A percentile compares a stretch with the other conserved stretches of the same genome.
Conservation (phyloP, 1,284 basidiomycete species). For the Cystobasidiaceae sp. region DNA sequence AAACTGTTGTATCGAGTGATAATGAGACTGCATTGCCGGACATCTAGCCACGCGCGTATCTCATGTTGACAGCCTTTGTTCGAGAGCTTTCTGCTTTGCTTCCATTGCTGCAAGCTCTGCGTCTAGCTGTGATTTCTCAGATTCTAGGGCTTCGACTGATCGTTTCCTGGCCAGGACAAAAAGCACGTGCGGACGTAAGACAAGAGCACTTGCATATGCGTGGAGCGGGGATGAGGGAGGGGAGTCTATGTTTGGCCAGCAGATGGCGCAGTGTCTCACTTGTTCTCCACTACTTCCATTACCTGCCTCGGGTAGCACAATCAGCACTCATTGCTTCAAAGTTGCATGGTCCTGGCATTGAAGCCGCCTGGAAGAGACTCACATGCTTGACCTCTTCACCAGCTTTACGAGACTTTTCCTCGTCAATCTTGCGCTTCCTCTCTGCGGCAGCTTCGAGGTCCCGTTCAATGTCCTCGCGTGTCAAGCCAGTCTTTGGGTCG, state of each 20-base stretch:
- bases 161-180: background rate
- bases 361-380: too few species aligned
- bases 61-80: constrained; percentile 28
- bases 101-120: constrained; percentile 37
- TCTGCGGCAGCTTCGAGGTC: constrained; percentile 9
- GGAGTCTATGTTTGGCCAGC: too few species aligned
- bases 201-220: background rate
- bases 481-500: constrained; percentile 6
- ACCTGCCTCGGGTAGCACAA: background rate
- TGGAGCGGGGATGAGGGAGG: background rate
- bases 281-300: constrained; percentile 27
- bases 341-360: background rate
- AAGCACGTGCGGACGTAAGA: too few species aligned
- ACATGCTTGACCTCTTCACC: constrained; percentile 26
- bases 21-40: too few species aligned
- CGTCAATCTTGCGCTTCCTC: constrained; percentile 21
- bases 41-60: background rate
- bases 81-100: constrained; percentile 39
- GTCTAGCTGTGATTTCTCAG: constrained; percentile 21
- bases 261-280: constrained; percentile 15
- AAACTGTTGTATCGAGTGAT: too few species aligned
- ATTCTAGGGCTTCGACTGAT: constrained; percentile 16
- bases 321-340: background rate
- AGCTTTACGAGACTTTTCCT: constrained; percentile 15
- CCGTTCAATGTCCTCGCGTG: constrained; percentile 11